A percentile compares a stretch with the other conserved stretches of the same genome.
Evolutionary conservation across 305 asterid genomes (phyloP).

Genomic region (Plantago rigida): DNA sequence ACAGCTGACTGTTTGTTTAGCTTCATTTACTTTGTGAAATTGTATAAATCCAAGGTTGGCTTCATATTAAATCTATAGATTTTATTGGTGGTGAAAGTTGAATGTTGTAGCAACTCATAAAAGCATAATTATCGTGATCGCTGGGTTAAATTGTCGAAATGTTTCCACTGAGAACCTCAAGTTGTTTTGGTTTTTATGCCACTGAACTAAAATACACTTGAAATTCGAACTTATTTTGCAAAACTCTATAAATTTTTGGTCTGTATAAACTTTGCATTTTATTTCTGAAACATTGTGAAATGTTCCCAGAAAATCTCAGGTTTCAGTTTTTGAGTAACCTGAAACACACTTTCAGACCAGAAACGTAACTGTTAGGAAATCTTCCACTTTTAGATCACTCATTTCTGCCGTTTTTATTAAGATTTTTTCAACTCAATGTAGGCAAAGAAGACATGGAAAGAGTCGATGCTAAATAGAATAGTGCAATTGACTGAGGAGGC

Average conservation of each 20-base stretch:
- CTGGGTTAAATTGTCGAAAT: background rate
- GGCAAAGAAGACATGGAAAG: conserved; percentile 96
- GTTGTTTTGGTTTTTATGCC: background rate
- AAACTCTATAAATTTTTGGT: background rate
- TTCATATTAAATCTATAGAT: too few relatives aligned
- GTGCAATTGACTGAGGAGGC: conserved; percentile 97
- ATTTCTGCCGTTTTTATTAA: background rate
- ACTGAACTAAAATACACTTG: background rate
- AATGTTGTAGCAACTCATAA: background rate
- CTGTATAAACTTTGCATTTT: too few relatives aligned
- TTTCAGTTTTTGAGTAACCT: background rate
- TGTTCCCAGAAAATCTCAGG: background rate
- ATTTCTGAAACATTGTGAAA: background rate
- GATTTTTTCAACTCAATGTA: conserved; percentile 27
- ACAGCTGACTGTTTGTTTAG: too few relatives aligned
- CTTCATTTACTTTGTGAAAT: too few relatives aligned
- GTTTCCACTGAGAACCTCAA: too few relatives aligned
- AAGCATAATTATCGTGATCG: background rate
- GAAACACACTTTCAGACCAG: background rate
- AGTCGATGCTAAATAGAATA: conserved; percentile 79
- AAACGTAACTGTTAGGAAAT: background rate
- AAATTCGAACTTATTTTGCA: background rate
- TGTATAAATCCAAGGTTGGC: too few relatives aligned
- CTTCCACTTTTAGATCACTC: background rate
- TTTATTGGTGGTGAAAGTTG: background rate